Evolutionary conservation across 208 protist genomes (phyloP).

Genomic region (Trichomonas tenax): DNA sequence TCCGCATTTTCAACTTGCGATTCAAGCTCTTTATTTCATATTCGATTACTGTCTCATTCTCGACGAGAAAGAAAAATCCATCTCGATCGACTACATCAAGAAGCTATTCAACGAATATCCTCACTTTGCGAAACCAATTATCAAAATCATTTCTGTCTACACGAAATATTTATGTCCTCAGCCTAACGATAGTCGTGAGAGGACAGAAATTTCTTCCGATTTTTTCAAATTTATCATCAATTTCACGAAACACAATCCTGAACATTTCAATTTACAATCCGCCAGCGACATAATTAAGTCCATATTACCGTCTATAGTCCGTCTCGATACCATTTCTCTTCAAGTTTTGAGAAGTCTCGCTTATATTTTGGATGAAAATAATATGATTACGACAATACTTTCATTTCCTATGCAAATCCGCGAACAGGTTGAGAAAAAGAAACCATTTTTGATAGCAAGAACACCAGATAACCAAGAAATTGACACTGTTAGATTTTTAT

Average conservation of each 20-base stretch:
- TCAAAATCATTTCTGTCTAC: neutral
- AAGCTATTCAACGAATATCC: neutral
- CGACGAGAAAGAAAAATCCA: neutral
- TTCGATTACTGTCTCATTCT: neutral
- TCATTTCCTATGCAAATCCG: neutral
- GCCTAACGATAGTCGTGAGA: neutral
- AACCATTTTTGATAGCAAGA: neutral
- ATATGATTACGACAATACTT: neutral
- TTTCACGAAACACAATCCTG: neutral
- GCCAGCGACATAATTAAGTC: neutral
- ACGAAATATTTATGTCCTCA: neutral
- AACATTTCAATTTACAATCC: neutral
- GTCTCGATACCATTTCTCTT: neutral
- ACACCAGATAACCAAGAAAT: neutral
- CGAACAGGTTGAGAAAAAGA: neutral
- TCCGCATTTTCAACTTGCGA: neutral
- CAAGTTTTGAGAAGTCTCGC: neutral
- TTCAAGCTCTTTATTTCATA: neutral
- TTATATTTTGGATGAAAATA: neutral
- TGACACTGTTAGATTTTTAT: neutral
- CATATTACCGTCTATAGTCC: neutral
- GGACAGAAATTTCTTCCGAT: neutral
- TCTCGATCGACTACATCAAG: neutral
- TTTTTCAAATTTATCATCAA: neutral
- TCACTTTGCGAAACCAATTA: neutral